Percentiles rank a stretch among this genome's conserved stretches.
phyloP scores from a whole-genome alignment of 2,329 filamentous ascomycete species.

The Microcyclosporella mali region DNA sequence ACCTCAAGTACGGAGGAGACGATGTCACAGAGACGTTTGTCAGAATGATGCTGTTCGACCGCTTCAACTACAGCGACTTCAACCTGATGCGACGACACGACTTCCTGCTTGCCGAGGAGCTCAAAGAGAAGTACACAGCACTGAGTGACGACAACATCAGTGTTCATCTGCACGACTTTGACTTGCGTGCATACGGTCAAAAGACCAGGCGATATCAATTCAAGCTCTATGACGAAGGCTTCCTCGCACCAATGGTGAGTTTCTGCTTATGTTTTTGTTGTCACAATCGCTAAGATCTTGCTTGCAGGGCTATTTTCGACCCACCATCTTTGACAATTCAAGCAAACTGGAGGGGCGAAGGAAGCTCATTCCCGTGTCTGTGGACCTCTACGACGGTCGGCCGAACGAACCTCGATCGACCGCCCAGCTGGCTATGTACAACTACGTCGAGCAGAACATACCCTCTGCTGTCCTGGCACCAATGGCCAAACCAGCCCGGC shows the following conservation, averaged over 20 bases:
- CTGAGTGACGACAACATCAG: slow-evolving; percentile 86
- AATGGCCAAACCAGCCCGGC: slow-evolving; percentile 42
- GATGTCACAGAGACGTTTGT: slow-evolving; percentile 93
- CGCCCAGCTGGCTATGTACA: slow-evolving; percentile 66
- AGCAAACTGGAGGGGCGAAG: slow-evolving; percentile 73
- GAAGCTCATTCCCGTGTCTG: slow-evolving; percentile 77
- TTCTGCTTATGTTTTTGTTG: not conserved
- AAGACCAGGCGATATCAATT: slow-evolving; percentile 90
- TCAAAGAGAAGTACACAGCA: slow-evolving; percentile 89
- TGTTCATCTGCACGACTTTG: slow-evolving; percentile 82
- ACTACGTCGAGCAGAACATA: slow-evolving; percentile 42
- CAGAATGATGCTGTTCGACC: slow-evolving; percentile 96
- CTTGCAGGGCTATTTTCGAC: slow-evolving; percentile 72
- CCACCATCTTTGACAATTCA: slow-evolving; percentile 75
- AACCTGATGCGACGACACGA: slow-evolving; percentile 87
- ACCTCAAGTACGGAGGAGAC: slow-evolving; percentile 85
- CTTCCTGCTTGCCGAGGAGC: slow-evolving; percentile 85
- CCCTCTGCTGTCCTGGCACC: slow-evolving; percentile 36
- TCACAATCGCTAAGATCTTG: not conserved
- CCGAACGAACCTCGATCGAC: slow-evolving; percentile 84
- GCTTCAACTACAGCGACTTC: slow-evolving; percentile 92
- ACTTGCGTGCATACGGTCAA: slow-evolving; percentile 79
- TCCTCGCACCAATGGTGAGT: slow-evolving; percentile 74
- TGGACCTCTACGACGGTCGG: slow-evolving; percentile 87
- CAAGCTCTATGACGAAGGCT: slow-evolving; percentile 94